phyloP scores from a whole-genome alignment of 1,284 basidiomycete genomes.

The Boletus semigastroideus region DNA sequence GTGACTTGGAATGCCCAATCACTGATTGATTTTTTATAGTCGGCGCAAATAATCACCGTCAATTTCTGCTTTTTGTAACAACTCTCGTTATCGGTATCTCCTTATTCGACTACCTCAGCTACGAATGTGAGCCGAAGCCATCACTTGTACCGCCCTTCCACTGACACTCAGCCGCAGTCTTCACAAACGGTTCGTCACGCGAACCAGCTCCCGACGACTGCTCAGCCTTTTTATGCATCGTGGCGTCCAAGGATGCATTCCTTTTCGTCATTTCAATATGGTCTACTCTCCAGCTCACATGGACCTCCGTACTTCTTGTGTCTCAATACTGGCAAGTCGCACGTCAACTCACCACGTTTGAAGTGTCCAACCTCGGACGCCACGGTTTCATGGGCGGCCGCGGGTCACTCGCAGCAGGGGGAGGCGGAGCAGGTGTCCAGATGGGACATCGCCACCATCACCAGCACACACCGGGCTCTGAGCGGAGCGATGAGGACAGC shows the following conservation, averaged over 20 bases:
- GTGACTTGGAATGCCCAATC: neutral
- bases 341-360: slow-evolving; percentile 94
- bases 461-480: slow-evolving; percentile 41
- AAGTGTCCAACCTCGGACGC: slow-evolving; percentile 92
- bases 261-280: slow-evolving; percentile 79
- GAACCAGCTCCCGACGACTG: slow-evolving; percentile 56
- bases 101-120: slow-evolving; percentile 81
- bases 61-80: slow-evolving; percentile 89
- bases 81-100: slow-evolving; percentile 81
- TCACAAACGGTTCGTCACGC: slow-evolving; percentile 44
- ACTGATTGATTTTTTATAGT: slow-evolving; percentile 46
- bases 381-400: slow-evolving; percentile 98
- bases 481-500: slow-evolving; percentile 58
- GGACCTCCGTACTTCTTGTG: slow-evolving; percentile 86
- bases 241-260: slow-evolving; percentile 78
- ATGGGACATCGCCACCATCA: slow-evolving; percentile 66
- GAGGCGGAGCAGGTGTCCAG: slow-evolving; percentile 74
- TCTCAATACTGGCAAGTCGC: slow-evolving; percentile 92
- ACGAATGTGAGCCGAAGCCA: slow-evolving; percentile 61
- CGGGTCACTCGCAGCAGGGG: slow-evolving; percentile 93
- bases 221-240: slow-evolving; percentile 69
- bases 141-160: slow-evolving; percentile 1
- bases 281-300: slow-evolving; percentile 89
- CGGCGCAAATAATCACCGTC: slow-evolving; percentile 92
- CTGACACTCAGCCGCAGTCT: slow-evolving; percentile 40